A percentile compares a stretch with the other conserved stretches of the same genome.
Conservation (phyloP, 345 rosid species). For the Eucalyptus melliodora region DNA sequence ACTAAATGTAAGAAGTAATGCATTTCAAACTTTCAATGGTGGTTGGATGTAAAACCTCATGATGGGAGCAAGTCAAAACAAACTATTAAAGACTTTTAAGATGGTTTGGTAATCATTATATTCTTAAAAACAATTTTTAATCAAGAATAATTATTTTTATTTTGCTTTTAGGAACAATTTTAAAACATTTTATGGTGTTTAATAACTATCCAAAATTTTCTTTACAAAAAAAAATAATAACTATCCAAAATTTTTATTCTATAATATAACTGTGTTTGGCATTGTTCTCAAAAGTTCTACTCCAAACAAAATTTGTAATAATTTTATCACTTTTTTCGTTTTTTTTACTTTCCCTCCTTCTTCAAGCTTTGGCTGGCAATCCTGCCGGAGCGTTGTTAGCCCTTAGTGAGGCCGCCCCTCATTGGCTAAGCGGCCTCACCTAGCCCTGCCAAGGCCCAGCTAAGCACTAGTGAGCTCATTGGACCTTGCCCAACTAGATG, state of each 20-base stretch:
- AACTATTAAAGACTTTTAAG: rapidly evolving
- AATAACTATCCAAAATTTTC: rapidly evolving
- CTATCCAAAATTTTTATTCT: rapidly evolving
- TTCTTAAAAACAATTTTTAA: rapidly evolving
- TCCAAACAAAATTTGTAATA: too few relatives aligned
- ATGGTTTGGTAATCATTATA: too few relatives aligned
- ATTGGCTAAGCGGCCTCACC: rapidly evolving
- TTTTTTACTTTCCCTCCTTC: too few relatives aligned
- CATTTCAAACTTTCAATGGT: neutral
- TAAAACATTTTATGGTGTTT: neutral
- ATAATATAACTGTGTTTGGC: rapidly evolving
- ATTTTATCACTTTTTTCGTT: too few relatives aligned
- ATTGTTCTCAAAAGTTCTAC: rapidly evolving
- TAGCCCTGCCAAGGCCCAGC: rapidly evolving
- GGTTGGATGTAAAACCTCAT: neutral
- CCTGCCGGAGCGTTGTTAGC: rapidly evolving
- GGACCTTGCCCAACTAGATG: neutral
- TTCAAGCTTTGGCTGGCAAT: rapidly evolving
- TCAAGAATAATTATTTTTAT: rapidly evolving
- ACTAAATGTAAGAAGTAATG: neutral
- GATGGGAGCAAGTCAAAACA: neutral
- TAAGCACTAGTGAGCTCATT: rapidly evolving
- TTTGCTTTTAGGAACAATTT: rapidly evolving
- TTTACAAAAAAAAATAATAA: too few relatives aligned
- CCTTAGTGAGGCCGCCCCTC: rapidly evolving